phyloP scores from a whole-genome alignment of 1,284 basidiomycete species.

The Papiliotrema fonsecae region DNA sequence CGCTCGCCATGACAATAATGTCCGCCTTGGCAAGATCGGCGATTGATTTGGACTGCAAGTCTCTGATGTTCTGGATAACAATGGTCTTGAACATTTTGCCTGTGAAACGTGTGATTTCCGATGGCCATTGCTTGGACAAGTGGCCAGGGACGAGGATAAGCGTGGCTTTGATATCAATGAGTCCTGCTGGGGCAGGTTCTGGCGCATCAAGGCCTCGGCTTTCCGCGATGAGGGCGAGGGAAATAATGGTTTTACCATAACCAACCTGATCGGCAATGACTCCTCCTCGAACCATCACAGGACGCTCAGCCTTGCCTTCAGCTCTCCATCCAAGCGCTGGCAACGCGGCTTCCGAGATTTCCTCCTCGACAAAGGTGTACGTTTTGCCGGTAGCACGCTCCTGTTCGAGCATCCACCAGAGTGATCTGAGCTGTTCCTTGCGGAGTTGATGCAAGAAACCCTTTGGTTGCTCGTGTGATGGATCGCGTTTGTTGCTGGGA shows the following conservation, averaged over 20 bases:
- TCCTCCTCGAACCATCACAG: constrained; percentile 73
- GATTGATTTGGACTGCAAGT: constrained; percentile 71
- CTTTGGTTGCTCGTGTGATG: constrained; percentile 69
- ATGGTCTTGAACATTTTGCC: constrained; percentile 54
- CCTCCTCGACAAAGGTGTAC: constrained; percentile 75
- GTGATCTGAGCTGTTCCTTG: constrained; percentile 79
- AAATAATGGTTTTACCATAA: constrained; percentile 95
- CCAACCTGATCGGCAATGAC: constrained; percentile 94
- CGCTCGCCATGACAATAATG: constrained; percentile 80
- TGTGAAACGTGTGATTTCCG: constrained; percentile 75
- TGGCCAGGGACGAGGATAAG: constrained; percentile 86
- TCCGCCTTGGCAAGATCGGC: constrained; percentile 74
- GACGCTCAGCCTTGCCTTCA: constrained; percentile 78
- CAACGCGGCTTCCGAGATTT: constrained; percentile 83
- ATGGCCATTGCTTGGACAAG: constrained; percentile 82
- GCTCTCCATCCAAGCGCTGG: constrained; percentile 86
- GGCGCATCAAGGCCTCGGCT: constrained; percentile 58
- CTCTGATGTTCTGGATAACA: constrained; percentile 63
- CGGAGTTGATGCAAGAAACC: constrained; percentile 67
- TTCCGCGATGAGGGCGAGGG: constrained; percentile 69
- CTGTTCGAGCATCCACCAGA: constrained; percentile 87
- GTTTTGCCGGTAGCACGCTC: constrained; percentile 63
- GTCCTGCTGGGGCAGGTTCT: constrained; percentile 49
- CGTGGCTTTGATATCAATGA: constrained; percentile 67
- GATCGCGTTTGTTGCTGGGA: constrained; percentile 71